phyloP scores from a whole-genome alignment of 805 yeast genomes.

The Ogataea ramenticola region DNA sequence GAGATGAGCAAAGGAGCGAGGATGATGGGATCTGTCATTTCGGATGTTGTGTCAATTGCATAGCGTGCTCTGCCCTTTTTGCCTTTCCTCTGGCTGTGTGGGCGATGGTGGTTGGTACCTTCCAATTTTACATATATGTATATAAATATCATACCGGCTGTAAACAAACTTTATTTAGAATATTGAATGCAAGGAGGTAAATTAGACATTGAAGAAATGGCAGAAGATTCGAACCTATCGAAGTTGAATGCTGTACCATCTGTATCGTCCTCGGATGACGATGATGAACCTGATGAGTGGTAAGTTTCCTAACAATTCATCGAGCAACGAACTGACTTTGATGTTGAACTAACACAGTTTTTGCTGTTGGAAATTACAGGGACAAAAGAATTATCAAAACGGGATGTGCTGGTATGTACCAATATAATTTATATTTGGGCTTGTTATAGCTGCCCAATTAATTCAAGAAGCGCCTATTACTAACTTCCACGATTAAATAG shows the following conservation, averaged over 20 bases:
- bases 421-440: background rate
- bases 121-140: too few relatives aligned
- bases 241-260: background rate
- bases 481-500: constrained; percentile 17
- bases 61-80: background rate
- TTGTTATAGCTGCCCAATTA: too few relatives aligned
- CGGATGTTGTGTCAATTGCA: too few relatives aligned
- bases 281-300: constrained; percentile 69
- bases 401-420: constrained; percentile 54
- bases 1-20: too few relatives aligned
- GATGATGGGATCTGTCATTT: background rate
- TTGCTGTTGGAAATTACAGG: constrained; percentile 31
- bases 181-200: too few relatives aligned
- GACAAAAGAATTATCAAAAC: constrained; percentile 66
- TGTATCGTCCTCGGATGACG: constrained; percentile 24
- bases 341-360: background rate
- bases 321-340: too few relatives aligned
- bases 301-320: constrained; percentile 16
- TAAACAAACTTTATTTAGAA: too few relatives aligned
- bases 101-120: too few relatives aligned
- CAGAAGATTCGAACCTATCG: background rate
- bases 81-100: too few relatives aligned
- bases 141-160: too few relatives aligned
- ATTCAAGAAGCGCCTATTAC: constrained; percentile 1
- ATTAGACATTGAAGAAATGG: too few relatives aligned